Conservation (phyloP, 2,329 filamentous ascomycete genomes). For the Trichoderma sp. region DNA sequence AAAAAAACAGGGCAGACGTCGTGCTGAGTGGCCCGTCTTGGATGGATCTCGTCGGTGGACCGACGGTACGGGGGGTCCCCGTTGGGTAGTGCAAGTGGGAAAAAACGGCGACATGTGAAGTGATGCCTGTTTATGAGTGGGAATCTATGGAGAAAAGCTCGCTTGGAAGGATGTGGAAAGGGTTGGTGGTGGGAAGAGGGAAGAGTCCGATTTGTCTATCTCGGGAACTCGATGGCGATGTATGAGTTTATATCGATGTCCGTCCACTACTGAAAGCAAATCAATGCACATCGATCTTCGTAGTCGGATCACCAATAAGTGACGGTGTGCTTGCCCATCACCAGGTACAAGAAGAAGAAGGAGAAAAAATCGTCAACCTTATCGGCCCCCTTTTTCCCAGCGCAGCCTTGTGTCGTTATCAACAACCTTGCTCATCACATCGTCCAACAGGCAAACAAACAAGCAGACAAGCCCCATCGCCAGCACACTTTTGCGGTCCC, state of each 20-base stretch:
- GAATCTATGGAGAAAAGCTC: background rate
- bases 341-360: background rate
- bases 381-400: slow-evolving; percentile 1
- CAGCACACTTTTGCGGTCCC: background rate
- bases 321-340: background rate
- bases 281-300: background rate
- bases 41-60: background rate
- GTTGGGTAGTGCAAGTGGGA: background rate
- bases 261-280: background rate
- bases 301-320: background rate
- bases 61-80: background rate
- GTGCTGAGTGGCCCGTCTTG: too few species aligned
- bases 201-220: background rate
- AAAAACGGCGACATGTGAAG: background rate
- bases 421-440: background rate
- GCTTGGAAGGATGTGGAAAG: background rate
- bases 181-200: background rate
- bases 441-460: background rate
- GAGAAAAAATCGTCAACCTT: background rate
- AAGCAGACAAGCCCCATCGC: background rate
- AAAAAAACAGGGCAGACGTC: too few species aligned
- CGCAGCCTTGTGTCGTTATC: slow-evolving; percentile 1
- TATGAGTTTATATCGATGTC: background rate
- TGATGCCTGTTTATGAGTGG: background rate
- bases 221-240: background rate